These are phyloP conservation scores for Tranzscheliella williamsii DNA, from an alignment of 1,284 basidiomycete genomes.

Conservation along the genomic window DNA sequence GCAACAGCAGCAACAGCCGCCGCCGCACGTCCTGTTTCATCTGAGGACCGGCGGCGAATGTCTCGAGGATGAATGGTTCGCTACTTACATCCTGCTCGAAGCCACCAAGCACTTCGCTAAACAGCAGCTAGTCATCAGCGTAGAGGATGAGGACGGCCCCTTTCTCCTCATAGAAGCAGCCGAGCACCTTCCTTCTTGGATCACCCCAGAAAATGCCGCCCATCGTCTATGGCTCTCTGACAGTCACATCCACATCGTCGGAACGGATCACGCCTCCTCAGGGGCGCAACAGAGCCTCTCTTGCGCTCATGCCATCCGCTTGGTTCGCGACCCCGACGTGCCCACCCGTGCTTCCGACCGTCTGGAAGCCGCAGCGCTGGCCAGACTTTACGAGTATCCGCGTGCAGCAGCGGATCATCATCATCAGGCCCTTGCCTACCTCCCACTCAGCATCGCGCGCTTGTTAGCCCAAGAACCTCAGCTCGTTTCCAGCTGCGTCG, in stretches of 20 bases:
- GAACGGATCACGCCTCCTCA: constrained; percentile 70
- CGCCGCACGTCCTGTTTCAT: constrained; percentile 19
- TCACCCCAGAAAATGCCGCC: constrained; percentile 83
- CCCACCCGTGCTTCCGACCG: constrained; percentile 66
- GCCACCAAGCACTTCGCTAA: constrained; percentile 8
- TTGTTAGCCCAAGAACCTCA: constrained; percentile 70
- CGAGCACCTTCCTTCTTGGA: constrained; percentile 83
- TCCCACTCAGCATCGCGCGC: constrained; percentile 77
- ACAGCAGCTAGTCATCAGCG: constrained; percentile 43
- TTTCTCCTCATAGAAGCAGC: constrained; percentile 96
- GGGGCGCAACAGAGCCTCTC: not conserved
- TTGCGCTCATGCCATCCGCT: not conserved
- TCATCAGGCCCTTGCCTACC: constrained; percentile 76
- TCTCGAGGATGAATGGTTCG: constrained; percentile 93
- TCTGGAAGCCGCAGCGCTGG: constrained; percentile 33
- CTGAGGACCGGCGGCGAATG: constrained; percentile 67
- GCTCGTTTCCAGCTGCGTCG: constrained; percentile 75
- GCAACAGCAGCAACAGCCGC: not conserved
- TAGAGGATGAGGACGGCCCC: constrained; percentile 89
- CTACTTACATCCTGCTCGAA: constrained; percentile 72
- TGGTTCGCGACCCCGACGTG: constrained; percentile 60
- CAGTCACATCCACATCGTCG: constrained; percentile 81
- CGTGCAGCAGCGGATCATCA: constrained; percentile 73
- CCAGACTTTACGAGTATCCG: constrained; percentile 54
- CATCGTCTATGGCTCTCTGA: constrained; percentile 91